A percentile compares a stretch with the other conserved stretches of the same genome.
Evolutionary conservation across 139 green algal species (phyloP).

Genomic region (Chlamydomonas sp.): DNA sequence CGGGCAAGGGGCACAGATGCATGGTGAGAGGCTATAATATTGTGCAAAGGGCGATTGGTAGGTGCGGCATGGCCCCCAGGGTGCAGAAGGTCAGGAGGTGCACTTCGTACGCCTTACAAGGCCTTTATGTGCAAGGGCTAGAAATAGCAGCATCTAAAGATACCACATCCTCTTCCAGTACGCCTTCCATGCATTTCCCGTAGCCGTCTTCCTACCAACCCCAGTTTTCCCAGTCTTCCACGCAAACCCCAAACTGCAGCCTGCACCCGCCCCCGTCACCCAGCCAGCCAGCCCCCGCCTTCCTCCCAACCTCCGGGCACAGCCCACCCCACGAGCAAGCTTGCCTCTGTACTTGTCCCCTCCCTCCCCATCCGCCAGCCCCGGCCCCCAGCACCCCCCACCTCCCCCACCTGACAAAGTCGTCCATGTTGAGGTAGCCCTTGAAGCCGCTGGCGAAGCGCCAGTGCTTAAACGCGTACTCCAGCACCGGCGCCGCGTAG

Average conservation of each 20-base stretch:
- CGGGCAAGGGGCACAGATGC: not conserved
- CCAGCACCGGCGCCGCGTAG: constrained; percentile 46
- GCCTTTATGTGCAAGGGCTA: too few species aligned
- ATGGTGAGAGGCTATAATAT: not conserved
- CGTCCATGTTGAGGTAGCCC: constrained; percentile 54
- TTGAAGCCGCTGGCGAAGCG: constrained; percentile 43
- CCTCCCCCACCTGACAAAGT: constrained; percentile 53
- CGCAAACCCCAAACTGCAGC: too few species aligned
- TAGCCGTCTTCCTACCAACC: too few species aligned
- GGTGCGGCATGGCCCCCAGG: not conserved
- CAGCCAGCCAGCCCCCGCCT: not conserved
- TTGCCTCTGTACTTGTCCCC: not conserved
- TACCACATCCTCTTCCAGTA: too few species aligned
- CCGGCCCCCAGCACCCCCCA: not conserved
- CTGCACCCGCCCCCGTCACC: not conserved
- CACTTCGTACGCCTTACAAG: not conserved
- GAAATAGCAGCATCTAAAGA: too few species aligned
- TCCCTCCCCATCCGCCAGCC: not conserved
- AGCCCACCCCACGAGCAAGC: not conserved
- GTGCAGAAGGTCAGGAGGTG: not conserved
- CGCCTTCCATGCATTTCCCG: too few species aligned
- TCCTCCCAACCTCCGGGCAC: not conserved
- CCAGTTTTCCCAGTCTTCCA: too few species aligned
- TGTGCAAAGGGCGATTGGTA: too few species aligned
- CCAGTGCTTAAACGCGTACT: constrained; percentile 50